Percentiles rank a stretch among this genome's conserved stretches.
Conservation (phyloP, 2,329 filamentous ascomycete species). For the Lithohypha guttulata region DNA sequence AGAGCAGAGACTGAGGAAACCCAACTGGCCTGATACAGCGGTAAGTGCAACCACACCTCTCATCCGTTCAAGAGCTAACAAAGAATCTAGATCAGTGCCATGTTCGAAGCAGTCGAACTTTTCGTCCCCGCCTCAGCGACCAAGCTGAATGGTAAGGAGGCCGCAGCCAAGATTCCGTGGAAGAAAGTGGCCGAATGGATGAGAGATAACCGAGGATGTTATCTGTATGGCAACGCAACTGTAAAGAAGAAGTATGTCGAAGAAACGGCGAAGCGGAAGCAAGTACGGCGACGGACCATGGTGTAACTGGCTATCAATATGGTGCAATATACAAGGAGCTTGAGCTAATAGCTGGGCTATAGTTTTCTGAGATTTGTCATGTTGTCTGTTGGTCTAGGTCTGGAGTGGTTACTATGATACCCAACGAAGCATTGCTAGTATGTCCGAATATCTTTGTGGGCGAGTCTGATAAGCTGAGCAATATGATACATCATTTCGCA, state of each 20-base stretch:
- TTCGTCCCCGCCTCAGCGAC: constrained; percentile 3
- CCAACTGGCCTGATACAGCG: constrained; percentile 33
- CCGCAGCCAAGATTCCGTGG: constrained; percentile 43
- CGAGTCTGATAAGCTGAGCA: too few species aligned
- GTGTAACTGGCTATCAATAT: too few species aligned
- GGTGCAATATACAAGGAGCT: too few species aligned
- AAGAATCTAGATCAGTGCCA: not conserved
- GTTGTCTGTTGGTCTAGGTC: too few species aligned
- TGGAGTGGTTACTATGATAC: too few species aligned
- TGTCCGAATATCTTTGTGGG: too few species aligned
- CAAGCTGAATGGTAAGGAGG: not conserved
- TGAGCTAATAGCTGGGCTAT: too few species aligned
- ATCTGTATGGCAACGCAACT: constrained; percentile 50
- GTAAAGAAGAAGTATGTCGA: constrained; percentile 53
- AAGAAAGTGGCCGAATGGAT: constrained; percentile 49
- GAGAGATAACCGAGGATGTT: constrained; percentile 40
- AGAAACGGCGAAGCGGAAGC: too few species aligned
- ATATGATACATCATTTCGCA: too few species aligned
- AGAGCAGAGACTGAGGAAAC: constrained; percentile 36
- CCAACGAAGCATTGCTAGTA: too few species aligned
- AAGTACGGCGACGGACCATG: too few species aligned
- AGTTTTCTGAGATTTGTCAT: too few species aligned
- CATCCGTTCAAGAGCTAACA: not conserved
- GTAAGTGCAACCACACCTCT: constrained; percentile 25
- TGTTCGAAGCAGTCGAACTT: constrained; percentile 5